These are phyloP conservation scores for Trypanosoma mega DNA, from an alignment of 208 protist species.

Conservation along the genomic window DNA sequence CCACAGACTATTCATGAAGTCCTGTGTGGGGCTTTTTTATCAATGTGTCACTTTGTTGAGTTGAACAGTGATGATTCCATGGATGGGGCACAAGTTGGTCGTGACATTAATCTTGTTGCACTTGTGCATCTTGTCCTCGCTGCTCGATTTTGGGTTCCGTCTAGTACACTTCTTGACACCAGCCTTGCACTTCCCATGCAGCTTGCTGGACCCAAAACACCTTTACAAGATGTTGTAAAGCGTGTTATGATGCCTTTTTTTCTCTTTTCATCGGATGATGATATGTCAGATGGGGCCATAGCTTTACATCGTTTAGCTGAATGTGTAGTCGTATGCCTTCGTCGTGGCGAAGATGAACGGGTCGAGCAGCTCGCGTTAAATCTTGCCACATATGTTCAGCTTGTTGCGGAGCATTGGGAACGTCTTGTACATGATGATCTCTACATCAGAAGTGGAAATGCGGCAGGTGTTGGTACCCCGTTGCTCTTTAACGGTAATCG, in stretches of 20 bases:
- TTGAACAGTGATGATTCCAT: conserved; percentile 4
- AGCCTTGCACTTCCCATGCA: conserved; percentile 21
- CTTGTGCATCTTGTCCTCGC: conserved; percentile 16
- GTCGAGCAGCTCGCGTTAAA: conserved; percentile 16
- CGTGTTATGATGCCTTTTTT: conserved; percentile 25
- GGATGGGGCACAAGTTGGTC: conserved; percentile 6
- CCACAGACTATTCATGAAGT: conserved; percentile 6
- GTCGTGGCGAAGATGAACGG: conserved; percentile 15
- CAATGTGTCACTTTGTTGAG: too few relatives aligned
- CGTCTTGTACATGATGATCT: conserved; percentile 14
- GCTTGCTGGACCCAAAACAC: conserved; percentile 12
- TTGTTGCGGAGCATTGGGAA: conserved; percentile 15
- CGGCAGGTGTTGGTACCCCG: background rate
- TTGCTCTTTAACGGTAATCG: background rate
- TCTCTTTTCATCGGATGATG: background rate
- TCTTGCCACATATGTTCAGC: conserved; percentile 4
- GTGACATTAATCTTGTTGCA: too few relatives aligned
- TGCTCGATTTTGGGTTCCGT: conserved; percentile 18
- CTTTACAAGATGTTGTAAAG: conserved; percentile 15
- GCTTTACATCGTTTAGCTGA: conserved; percentile 23
- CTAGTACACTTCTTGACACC: conserved; percentile 13
- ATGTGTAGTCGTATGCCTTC: conserved; percentile 18
- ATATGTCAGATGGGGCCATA: conserved; percentile 15
- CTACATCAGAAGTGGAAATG: background rate
- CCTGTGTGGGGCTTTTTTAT: conserved; percentile 14